Conservation (phyloP, 2,329 filamentous ascomycete species). For the Dactylellina leptospora region DNA sequence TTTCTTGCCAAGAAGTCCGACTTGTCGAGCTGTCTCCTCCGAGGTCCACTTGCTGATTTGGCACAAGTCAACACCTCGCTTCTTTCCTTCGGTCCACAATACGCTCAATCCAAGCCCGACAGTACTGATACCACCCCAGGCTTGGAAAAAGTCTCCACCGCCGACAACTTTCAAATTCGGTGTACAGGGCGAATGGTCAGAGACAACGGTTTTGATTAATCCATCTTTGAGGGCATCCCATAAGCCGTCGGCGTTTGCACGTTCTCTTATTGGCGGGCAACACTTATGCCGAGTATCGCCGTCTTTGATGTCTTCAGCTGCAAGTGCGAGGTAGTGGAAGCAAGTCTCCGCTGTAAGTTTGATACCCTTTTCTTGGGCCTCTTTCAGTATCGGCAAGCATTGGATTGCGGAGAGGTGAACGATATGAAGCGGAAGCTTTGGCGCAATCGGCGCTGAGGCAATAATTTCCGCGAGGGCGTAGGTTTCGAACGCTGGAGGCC, state of each 20-base stretch:
- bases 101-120: conserved; percentile 93
- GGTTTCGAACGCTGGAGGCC: conserved; percentile 88
- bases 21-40: conserved; percentile 84
- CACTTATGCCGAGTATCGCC: conserved; percentile 95
- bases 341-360: conserved; percentile 94
- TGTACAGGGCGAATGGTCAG: conserved; percentile 95
- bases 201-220: conserved; percentile 90
- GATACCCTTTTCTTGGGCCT: conserved; percentile 75
- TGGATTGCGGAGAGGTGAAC: conserved; percentile 91
- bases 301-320: conserved; percentile 80
- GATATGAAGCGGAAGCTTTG: conserved; percentile 85
- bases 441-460: conserved; percentile 79
- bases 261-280: conserved; percentile 87
- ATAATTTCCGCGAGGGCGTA: conserved; percentile 89
- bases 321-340: conserved; percentile 90
- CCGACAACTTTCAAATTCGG: conserved; percentile 81
- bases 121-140: conserved; percentile 95
- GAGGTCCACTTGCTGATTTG: conserved; percentile 88
- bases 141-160: conserved; percentile 87
- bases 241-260: conserved; percentile 81
- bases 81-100: conserved; percentile 78
- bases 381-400: conserved; percentile 80
- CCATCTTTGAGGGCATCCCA: conserved; percentile 86
- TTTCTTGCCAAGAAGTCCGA: conserved; percentile 82
- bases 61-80: conserved; percentile 70